Evolutionary conservation across 805 yeast species (phyloP).

Genomic region (Yarrowia divulgata): DNA sequence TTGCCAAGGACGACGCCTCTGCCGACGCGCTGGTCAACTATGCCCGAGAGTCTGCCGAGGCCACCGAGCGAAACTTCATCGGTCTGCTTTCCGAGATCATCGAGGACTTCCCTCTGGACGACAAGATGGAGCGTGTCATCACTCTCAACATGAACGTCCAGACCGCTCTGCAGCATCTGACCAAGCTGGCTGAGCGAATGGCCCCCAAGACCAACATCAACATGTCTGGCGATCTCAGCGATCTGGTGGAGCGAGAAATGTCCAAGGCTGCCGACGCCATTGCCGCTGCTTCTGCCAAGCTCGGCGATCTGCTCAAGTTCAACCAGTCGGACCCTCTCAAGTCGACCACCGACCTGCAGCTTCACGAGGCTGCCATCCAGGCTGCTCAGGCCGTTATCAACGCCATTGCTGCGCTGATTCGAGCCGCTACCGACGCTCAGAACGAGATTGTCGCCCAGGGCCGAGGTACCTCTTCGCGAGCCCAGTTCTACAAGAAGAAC

Average conservation of each 20-base stretch:
- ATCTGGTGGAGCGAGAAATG: constrained; percentile 76
- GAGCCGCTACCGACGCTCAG: constrained; percentile 81
- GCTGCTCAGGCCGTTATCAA: constrained; percentile 83
- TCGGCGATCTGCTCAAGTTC: constrained; percentile 58
- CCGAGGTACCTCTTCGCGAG: constrained; percentile 66
- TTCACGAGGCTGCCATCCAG: constrained; percentile 76
- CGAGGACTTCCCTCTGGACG: constrained; percentile 59
- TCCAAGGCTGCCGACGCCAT: constrained; percentile 74
- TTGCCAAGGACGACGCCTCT: constrained; percentile 58
- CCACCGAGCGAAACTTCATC: constrained; percentile 67
- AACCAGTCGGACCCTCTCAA: constrained; percentile 59
- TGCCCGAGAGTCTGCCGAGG: constrained; percentile 65
- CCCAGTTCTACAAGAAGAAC: constrained; percentile 84
- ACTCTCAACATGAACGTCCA: constrained; percentile 78
- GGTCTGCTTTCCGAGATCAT: constrained; percentile 63
- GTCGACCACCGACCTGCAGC: constrained; percentile 65
- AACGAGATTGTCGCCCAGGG: constrained; percentile 78
- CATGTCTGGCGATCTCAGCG: constrained; percentile 62
- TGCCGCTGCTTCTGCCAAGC: constrained; percentile 66
- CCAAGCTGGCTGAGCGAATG: constrained; percentile 63
- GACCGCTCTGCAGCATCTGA: constrained; percentile 66
- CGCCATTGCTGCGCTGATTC: constrained; percentile 73
- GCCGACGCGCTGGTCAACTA: constrained; percentile 59
- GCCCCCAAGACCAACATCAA: constrained; percentile 53
- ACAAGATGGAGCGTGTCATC: constrained; percentile 77